Base-by-base conservation (phyloP, 1,284 basidiomycete genomes). In the Fistulinella staudtii region DNA sequence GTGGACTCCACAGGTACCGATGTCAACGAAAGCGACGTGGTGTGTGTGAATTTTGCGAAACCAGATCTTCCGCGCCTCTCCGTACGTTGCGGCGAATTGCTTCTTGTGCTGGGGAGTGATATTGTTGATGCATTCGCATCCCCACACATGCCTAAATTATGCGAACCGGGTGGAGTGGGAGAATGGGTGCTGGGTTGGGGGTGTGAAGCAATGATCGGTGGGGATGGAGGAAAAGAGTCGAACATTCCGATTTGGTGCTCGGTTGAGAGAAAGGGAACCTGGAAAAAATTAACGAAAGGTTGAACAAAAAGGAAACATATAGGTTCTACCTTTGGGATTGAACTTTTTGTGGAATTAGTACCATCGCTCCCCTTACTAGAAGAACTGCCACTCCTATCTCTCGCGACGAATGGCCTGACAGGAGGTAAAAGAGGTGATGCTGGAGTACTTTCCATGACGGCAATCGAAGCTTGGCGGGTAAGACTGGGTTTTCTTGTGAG, bases 201-300 rank as follows among this genome's bases (percentile, higher is more conserved):
- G 35, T 63, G 69, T 25, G 75, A 68, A 14, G 75, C 61, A 24
- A 75, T 67, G 8, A 77, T 72, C 10, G 80, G 80, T 5, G 89
- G 89, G 1, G 87, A 89, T 1, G 89, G 86, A 1, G 88, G 88
- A 15, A 89, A 67, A 15, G 91, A 67, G 56, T 92, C 89, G 11
- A 72, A 54, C 63, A 81, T 78, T 23, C 80, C 82, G 15, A 83
- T 63, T 52, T 80, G 80, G 57, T 85, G 80, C 46, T 85, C 84
- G 1, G 80, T 80, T 17, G 80, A 76, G 20, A 85, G 66, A 8
- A 76, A 75, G 2, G 84, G 81, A 33, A 83, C 75, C 83, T 86
- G 46, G 5, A n/a, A 8, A 18, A 28, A 35, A 33, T 51, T 7
- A 36, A 43, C 20, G n/a, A 43, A 46, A 17, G 36, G 24, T 23